Base-by-base conservation (phyloP, 768 basidiomycete genomes). In the Chalciporus piperatus region DNA sequence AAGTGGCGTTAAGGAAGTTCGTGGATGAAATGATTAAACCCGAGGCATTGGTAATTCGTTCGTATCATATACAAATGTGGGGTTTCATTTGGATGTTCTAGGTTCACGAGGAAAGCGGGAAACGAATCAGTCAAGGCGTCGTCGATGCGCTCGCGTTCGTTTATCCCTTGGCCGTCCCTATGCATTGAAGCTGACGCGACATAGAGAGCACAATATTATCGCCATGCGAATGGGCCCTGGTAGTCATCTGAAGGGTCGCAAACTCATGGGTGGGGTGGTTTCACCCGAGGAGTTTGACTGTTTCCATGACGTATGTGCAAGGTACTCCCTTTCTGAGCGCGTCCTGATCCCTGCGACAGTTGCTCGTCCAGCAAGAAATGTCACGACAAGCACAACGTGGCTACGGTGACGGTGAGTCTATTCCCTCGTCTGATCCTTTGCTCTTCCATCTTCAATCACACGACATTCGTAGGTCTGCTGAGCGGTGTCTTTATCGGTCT, bases 401-500 rank as follows among this genome's bases (percentile, higher is more conserved):
- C 3, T 95, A 92, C 64, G 83, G 81, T 25, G 92, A 93, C 64
- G 89, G 92, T 74, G 59, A 38, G 71, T 50, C 13, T 9, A 37
- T 9, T 13, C 35, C 35, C 35, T n/a, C 3, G n/a, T n/a, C n/a
- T n/a, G n/a, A n/a, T 16, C 5, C 2, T 37, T n/a, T 37, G 2
- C 6, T 5, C 16, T n/a, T n/a, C 35, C 5, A 30, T 19, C 22
- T 13, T 41, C 5, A 19, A 33, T 12, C 14, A 23, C 28, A 22
- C 6, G 35, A 19, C 41, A 14, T 33, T 11, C 39, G 9, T 16
- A 77, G 66, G 82, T 51, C 69, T 89, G 45, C 78, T 85, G 67
- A 79, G 79, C 25, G 91, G 91, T 20, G 81, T 82, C 47, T 84
- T 92, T 59, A 92, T 93, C 59, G 90, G 89, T 48, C 76, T 93